These are phyloP conservation scores for Thalassiosira sp. DNA, from an alignment of 352 stramenopile species.

Conservation along the genomic window DNA sequence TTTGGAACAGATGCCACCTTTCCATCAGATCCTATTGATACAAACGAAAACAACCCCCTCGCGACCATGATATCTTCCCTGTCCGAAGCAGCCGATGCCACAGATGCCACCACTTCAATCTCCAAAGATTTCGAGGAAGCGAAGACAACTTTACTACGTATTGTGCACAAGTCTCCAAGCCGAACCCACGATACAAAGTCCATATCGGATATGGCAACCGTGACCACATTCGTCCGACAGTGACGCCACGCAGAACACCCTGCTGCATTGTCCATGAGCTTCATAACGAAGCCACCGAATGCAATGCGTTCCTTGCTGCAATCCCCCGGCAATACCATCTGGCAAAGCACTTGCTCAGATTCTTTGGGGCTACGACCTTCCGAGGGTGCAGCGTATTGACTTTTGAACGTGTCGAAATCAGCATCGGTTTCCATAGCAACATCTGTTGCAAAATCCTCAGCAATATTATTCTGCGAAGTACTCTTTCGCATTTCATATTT, in stretches of 20 bases:
- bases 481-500: neutral
- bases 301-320: neutral
- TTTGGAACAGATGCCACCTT: neutral
- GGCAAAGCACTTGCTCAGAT: conserved; percentile 1
- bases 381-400: neutral
- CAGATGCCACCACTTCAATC: conserved; percentile 5
- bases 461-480: neutral
- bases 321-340: neutral
- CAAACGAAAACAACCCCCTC: neutral
- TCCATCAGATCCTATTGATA: neutral
- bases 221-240: neutral
- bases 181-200: conserved; percentile 1
- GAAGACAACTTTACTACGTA: neutral
- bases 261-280: conserved; percentile 3
- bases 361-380: neutral
- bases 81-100: neutral
- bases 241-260: neutral
- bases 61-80: neutral
- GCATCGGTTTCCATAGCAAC: neutral
- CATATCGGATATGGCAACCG: neutral
- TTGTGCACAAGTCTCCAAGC: neutral
- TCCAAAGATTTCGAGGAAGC: neutral
- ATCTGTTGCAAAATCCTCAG: neutral
- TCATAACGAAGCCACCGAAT: conserved; percentile 5
- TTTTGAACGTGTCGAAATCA: neutral